phyloP scores from a whole-genome alignment of 306 rosid species.

The Urtica urens region DNA sequence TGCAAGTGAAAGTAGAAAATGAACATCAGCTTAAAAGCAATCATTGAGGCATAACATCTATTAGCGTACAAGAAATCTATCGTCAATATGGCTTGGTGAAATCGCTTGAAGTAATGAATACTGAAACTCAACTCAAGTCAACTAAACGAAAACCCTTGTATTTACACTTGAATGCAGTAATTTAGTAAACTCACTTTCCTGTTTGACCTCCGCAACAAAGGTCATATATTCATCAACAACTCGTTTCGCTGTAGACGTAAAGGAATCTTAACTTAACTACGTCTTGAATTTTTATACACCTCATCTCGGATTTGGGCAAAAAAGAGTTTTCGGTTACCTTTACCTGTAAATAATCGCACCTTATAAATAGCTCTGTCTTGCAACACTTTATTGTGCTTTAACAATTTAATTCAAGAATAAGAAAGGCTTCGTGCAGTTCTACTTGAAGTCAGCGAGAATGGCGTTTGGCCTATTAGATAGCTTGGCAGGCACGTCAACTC shows the following conservation, averaged over 20 bases:
- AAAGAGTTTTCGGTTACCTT: not conserved
- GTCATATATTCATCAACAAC: too few species aligned
- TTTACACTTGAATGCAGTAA: too few species aligned
- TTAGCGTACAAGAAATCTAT: too few species aligned
- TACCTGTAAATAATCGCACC: not conserved
- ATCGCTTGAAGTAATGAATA: too few species aligned
- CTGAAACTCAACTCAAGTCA: too few species aligned
- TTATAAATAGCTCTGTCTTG: not conserved
- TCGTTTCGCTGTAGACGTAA: not conserved
- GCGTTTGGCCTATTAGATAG: constrained; percentile 38
- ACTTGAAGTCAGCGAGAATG: constrained; percentile 23
- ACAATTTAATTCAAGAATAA: not conserved
- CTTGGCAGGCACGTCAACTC: constrained; percentile 39
- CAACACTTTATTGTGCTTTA: not conserved
- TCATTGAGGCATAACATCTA: too few species aligned
- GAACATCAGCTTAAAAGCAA: too few species aligned
- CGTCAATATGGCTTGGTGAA: too few species aligned
- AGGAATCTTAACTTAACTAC: not conserved
- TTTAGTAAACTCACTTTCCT: not conserved
- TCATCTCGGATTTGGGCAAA: not conserved
- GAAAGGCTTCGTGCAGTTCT: not conserved
- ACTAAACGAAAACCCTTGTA: too few species aligned
- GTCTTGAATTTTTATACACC: not conserved
- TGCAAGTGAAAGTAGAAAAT: too few species aligned
- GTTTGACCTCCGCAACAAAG: not conserved